A percentile compares a stretch with the other conserved stretches of the same genome.
These are phyloP conservation scores for Neurospora sp. DNA, from an alignment of 495 filamentous ascomycete species.

Conservation along the genomic window DNA sequence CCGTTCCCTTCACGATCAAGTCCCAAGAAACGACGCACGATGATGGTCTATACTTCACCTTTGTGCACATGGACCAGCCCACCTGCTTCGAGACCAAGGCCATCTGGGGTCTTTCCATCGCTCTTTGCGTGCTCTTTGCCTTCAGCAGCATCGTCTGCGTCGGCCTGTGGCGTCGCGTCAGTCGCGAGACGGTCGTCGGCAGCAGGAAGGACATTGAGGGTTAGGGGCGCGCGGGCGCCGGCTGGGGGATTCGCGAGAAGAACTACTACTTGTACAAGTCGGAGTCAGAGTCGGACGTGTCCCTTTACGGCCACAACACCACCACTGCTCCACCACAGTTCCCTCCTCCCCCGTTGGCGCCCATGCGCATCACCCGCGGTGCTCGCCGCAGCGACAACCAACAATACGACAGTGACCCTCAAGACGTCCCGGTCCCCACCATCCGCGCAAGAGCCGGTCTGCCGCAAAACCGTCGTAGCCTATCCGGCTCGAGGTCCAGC, in stretches of 20 bases:
- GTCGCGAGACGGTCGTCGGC: constrained; percentile 12
- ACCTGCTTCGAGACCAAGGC: constrained; percentile 82
- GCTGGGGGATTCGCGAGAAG: constrained; percentile 1
- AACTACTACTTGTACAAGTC: constrained; percentile 6
- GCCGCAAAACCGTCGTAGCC: constrained; percentile 2
- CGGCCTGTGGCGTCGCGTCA: constrained; percentile 29
- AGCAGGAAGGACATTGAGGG: constrained; percentile 29
- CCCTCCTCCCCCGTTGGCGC: constrained; percentile 22
- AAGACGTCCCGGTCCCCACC: background rate
- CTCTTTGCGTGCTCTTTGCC: constrained; percentile 67
- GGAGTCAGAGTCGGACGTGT: constrained; percentile 15
- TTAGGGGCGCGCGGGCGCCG: constrained; percentile 36
- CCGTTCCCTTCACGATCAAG: constrained; percentile 2
- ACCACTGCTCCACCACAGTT: constrained; percentile 11
- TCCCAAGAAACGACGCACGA: constrained; percentile 5
- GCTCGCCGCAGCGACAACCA: background rate
- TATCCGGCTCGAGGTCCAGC: constrained; percentile 7
- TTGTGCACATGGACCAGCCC: constrained; percentile 38
- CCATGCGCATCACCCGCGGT: constrained; percentile 10
- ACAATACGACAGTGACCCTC: background rate
- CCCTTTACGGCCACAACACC: constrained; percentile 14
- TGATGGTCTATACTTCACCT: constrained; percentile 13
- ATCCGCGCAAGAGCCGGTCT: constrained; percentile 3
- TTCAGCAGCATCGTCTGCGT: constrained; percentile 49
- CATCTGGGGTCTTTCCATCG: constrained; percentile 82